Evolutionary conservation across 2,329 filamentous ascomycete genomes (phyloP), one percentile per base, ranked within the genome.

Genomic region (Pseudogymnoascus sp.): DNA sequence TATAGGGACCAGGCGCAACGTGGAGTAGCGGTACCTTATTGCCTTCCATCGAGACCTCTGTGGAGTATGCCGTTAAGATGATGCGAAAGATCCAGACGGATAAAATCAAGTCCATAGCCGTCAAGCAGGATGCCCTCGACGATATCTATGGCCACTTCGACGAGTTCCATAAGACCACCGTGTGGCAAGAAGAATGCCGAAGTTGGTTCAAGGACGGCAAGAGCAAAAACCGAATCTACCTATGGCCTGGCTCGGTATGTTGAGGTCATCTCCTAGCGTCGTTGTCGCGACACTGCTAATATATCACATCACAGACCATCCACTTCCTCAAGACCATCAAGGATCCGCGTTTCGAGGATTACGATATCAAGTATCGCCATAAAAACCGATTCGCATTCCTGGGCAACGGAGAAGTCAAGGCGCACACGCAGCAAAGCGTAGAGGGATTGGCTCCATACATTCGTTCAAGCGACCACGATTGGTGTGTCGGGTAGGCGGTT

Each of bases 241-340:
- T 83, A 2, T 83, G 79, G 78, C 80, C 81, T 1, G 81, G 80
- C 64, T 73, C 7, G 76, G 75, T 9, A 77, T 75, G 0, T 75
- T 81, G 33, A 37, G 33, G 33, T 37, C 33, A 14, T 37, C 33
- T 11, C 33, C 33, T 37, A 14, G 33, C 33, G 33, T 37, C 33
- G 33, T 37, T 37, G 11, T 37, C 12, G 33, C 11, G 33, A 37
- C 33, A 14, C 33, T 37, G 11, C 33, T 37, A 37, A 37, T 14
- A 37, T 37, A 14, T 14, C 33, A 37, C 33, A 37, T 37, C 33
- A 63, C 80, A 82, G 63, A 81, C 81, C 63, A 71, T 77, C 58
- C 74, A 78, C 62, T 75, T 74, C 69, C 71, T 76, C 63, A 76
- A 76, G 66, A 69, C 72, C 3, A 75, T 79, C 66, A 73, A 73